Conservation (phyloP, 2,329 filamentous ascomycete genomes). For the Pestalotiopsis sp. region DNA sequence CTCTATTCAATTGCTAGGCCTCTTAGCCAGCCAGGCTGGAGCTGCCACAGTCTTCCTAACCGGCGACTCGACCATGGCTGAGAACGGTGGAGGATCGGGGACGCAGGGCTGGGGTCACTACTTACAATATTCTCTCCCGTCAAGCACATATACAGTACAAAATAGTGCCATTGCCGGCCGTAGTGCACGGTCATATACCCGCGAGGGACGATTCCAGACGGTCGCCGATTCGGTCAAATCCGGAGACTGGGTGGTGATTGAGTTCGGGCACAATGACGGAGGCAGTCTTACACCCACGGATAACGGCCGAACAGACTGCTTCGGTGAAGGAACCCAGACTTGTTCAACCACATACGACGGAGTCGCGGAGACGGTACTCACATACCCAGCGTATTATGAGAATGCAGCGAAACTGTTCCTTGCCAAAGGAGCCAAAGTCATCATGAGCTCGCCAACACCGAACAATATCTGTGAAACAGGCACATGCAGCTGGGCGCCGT, state of each 20-base stretch:
- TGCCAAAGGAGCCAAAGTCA: constrained; percentile 61
- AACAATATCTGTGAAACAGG: constrained; percentile 64
- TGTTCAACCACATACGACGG: constrained; percentile 56
- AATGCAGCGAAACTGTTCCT: constrained; percentile 57
- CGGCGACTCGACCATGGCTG: constrained; percentile 66
- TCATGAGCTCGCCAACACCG: constrained; percentile 59
- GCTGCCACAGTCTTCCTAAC: constrained; percentile 54
- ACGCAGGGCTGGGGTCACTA: constrained; percentile 65
- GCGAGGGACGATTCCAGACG: constrained; percentile 65
- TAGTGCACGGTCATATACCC: constrained; percentile 66
- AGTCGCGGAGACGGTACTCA: constrained; percentile 57
- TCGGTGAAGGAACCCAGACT: constrained; percentile 53
- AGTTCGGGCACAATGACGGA: constrained; percentile 75
- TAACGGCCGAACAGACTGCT: constrained; percentile 64
- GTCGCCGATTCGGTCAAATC: constrained; percentile 54
- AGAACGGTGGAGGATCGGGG: constrained; percentile 43
- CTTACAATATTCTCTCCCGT: constrained; percentile 53
- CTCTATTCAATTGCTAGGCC: constrained; percentile 15
- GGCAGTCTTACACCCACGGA: constrained; percentile 56
- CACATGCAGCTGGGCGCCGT: constrained; percentile 46
- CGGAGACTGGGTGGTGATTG: constrained; percentile 70
- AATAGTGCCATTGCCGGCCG: constrained; percentile 70
- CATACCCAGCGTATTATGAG: constrained; percentile 62
- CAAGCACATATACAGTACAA: constrained; percentile 45
- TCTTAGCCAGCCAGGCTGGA: constrained; percentile 16